phyloP scores from a whole-genome alignment of 140 eudicot genomes.

The Flaveria floridana region DNA sequence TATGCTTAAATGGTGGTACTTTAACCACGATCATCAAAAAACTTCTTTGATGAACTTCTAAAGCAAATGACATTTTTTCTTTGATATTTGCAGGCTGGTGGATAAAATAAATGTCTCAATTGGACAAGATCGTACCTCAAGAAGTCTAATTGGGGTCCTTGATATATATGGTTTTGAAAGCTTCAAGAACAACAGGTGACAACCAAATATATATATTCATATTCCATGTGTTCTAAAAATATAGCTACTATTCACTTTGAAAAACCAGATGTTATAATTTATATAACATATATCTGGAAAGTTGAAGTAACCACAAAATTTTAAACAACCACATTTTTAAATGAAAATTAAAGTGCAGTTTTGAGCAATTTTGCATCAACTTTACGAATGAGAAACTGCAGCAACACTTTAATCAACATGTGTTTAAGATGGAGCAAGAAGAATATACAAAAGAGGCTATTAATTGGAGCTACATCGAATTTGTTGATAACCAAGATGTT shows the following conservation, averaged over 20 bases:
- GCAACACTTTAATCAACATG: conserved; percentile 98
- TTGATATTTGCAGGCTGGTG: conserved; percentile 67
- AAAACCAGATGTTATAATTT: conserved; percentile 18
- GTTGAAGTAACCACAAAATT: conserved; percentile 5
- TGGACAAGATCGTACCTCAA: conserved; percentile 87
- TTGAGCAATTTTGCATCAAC: conserved; percentile 98
- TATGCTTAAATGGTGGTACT: conserved; percentile 2
- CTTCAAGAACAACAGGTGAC: conserved; percentile 88
- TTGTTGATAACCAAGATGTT: conserved; percentile 99
- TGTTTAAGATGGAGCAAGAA: conserved; percentile 99
- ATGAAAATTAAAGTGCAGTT: conserved; percentile 49
- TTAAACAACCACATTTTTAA: neutral
- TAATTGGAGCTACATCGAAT: conserved; percentile 97
- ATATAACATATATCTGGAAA: neutral
- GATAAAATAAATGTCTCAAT: conserved; percentile 87
- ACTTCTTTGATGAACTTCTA: neutral
- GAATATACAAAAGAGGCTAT: conserved; percentile 92
- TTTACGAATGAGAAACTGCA: conserved; percentile 98
- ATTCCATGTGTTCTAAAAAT: conserved; percentile 5
- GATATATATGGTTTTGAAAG: conserved; percentile 99
- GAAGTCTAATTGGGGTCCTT: conserved; percentile 84
- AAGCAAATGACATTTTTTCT: conserved; percentile 5
- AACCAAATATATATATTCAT: conserved; percentile 15
- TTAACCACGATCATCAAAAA: neutral
- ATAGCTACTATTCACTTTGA: conserved; percentile 28